These are phyloP conservation scores for Liriodendron chinense DNA, from an alignment of 164 flowering plant genomes.

Conservation along the genomic window DNA sequence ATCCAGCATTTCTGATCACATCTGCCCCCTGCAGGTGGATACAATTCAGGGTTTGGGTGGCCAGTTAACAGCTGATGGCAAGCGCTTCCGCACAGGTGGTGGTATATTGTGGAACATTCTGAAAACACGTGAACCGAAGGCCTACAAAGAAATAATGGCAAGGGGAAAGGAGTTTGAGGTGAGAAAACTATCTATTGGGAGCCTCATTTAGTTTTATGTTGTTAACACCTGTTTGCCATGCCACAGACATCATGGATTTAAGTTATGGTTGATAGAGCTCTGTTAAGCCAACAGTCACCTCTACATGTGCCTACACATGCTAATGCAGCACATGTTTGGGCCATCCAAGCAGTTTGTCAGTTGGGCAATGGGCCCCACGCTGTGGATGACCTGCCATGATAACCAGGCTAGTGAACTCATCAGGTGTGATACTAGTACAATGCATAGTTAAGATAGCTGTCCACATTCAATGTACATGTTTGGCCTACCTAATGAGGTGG, in stretches of 20 bases:
- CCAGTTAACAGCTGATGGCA: slow-evolving; percentile 86
- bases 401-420: too few species aligned
- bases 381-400: too few species aligned
- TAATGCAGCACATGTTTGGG: background rate
- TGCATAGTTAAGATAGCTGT: too few species aligned
- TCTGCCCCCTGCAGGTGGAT: slow-evolving; percentile 57
- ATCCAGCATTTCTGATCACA: background rate
- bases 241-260: background rate
- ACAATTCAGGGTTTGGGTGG: slow-evolving; percentile 94
- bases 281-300: background rate
- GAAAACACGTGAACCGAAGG: slow-evolving; percentile 77
- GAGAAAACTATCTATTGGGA: background rate
- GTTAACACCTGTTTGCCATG: background rate
- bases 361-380: too few species aligned
- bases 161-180: slow-evolving; percentile 88
- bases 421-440: too few species aligned
- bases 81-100: slow-evolving; percentile 67
- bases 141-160: slow-evolving; percentile 84
- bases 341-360: too few species aligned
- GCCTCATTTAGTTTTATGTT: background rate
- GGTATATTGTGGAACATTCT: slow-evolving; percentile 87
- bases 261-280: background rate
- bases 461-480: too few species aligned
- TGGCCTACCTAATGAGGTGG: too few species aligned
- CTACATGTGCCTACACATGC: background rate